These are phyloP conservation scores for Eimeria acervulina DNA, from an alignment of 169 alveolate genomes.

Conservation along the genomic window DNA sequence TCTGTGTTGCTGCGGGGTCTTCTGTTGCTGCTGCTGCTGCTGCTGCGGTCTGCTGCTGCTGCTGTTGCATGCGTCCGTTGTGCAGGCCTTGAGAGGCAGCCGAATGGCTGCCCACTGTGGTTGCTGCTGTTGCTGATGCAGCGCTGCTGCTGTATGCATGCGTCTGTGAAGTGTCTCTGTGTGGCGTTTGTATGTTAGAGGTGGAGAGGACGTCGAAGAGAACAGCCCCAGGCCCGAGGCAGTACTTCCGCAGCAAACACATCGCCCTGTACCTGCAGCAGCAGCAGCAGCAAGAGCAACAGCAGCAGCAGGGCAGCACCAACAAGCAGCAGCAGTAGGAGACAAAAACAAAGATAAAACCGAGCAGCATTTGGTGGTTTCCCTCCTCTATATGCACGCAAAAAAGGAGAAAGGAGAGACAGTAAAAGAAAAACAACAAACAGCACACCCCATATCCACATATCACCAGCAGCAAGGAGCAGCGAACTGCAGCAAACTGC, in stretches of 20 bases:
- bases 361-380: no score
- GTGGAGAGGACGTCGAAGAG: conserved; percentile 81
- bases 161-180: background rate
- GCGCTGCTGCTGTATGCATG: background rate
- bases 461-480: no score
- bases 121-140: background rate
- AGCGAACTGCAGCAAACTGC: no score
- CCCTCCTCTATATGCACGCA: background rate
- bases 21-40: background rate
- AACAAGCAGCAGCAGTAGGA: background rate
- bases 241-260: conserved; percentile 82
- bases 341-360: no score
- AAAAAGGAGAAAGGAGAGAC: background rate
- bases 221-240: conserved; percentile 88
- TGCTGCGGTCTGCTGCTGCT: background rate
- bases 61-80: background rate
- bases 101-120: background rate
- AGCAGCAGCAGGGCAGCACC: background rate
- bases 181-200: background rate
- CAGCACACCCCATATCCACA: no score
- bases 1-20: conserved; percentile 3
- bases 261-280: conserved; percentile 82
- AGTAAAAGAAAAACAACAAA: no score
- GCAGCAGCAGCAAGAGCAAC: conserved; percentile 14
- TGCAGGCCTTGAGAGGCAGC: background rate